Evolutionary conservation across 164 flowering plant genomes (phyloP), one percentile per base, ranked within the genome.

Genomic region (Tetracentron sinense): DNA sequence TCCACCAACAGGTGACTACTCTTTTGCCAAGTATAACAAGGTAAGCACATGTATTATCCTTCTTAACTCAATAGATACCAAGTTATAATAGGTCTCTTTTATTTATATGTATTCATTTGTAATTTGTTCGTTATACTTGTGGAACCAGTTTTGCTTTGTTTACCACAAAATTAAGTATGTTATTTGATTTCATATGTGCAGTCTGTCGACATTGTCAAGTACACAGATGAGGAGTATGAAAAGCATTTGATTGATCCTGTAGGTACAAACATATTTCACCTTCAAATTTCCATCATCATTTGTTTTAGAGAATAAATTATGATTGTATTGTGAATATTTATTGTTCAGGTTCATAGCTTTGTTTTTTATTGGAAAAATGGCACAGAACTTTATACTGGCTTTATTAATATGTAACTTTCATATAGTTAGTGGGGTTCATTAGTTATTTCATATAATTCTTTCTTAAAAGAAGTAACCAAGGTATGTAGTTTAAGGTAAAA

Each of bases 11-110:
- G 96, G 93, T 66, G 97, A 95, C 69, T 95, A 92, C 70, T 81
- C 97, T 50, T 95, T 95, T 81, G 97, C 97, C 54, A 92, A 89
- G 76, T 92, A 85, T 74, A 95, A 95, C 82, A 95, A 95, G 90
- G 99, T 89, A n/a, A n/a, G n/a, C n/a, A 70, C 27, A 47, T 21
- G 6, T 25, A 2, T 46, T 23, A 14, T 56, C 2, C 31, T 58
- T 38, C 26, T 51, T 23, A 19, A 57, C n/a, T 46, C 31, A 35
- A 2, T 61, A 20, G 49, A 17, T 59, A 7, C 7, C 25, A 38
- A 31, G 7, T n/a, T 27, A 15, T n/a, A 58, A 21, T 7, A 10
- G 12, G 48, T 61, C 30, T n/a, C n/a, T 56, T 46, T n/a, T 6
- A 3, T 42, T 20, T 23, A 3, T 27, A 46, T 27, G 20, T 42